Percentiles rank a stretch among this genome's conserved stretches.
These are phyloP conservation scores for Amaranthus tricolor DNA, from an alignment of 179 eudicot species.

Conservation along the genomic window DNA sequence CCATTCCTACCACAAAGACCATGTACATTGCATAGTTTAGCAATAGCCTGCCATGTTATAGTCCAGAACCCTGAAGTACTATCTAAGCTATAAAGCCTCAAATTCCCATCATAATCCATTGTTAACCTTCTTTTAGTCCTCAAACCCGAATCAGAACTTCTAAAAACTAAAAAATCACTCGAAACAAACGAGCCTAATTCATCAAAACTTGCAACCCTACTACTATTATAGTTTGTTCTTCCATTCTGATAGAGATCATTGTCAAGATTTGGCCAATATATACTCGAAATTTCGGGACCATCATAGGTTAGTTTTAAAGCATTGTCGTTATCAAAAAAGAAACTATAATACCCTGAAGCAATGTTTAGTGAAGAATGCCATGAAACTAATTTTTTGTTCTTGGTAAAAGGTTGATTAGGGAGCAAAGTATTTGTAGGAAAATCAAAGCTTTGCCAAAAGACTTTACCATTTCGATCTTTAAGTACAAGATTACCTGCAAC, in stretches of 20 bases:
- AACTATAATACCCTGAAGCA: conserved; percentile 47
- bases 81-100: conserved; percentile 54
- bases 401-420: conserved; percentile 50
- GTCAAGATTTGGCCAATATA: conserved; percentile 52
- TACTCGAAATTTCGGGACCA: conserved; percentile 52
- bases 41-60: conserved; percentile 43
- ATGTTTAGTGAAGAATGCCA: conserved; percentile 24
- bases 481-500: conserved; percentile 42
- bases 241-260: conserved; percentile 20
- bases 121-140: conserved; percentile 46
- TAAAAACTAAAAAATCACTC: conserved; percentile 39
- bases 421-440: conserved; percentile 63
- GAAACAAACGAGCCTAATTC: conserved; percentile 42
- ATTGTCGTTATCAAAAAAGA: conserved; percentile 50
- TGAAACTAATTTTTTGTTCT: conserved; percentile 37
- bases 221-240: conserved; percentile 48
- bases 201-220: conserved; percentile 42
- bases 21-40: conserved; percentile 38
- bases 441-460: conserved; percentile 74
- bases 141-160: conserved; percentile 39
- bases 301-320: conserved; percentile 46
- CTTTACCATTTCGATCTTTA: conserved; percentile 28
- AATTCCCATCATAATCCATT: conserved; percentile 57
- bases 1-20: conserved; percentile 59
- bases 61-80: conserved; percentile 35